Percentiles rank a stretch among this genome's conserved stretches.
phyloP scores from a whole-genome alignment of 169 alveolate species.

The Plasmodium knowlesi region DNA sequence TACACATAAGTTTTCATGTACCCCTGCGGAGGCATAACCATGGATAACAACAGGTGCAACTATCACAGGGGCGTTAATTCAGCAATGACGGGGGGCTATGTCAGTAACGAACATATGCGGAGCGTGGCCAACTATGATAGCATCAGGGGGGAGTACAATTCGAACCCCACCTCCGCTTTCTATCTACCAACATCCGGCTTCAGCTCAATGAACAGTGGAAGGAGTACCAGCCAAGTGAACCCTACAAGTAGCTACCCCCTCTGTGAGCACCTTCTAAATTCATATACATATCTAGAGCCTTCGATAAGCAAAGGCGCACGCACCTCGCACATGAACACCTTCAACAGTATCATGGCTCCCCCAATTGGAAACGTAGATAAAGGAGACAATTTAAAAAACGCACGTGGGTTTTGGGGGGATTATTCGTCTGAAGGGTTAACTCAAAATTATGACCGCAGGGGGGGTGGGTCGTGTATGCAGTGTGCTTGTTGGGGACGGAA shows the following conservation, averaged over 20 bases:
- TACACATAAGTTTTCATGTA: not conserved
- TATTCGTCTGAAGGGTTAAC: conserved; percentile 4
- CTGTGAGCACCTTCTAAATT: not conserved
- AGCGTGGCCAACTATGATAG: conserved; percentile 12
- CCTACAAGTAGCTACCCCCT: not conserved
- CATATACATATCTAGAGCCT: not conserved
- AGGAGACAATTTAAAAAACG: conserved; percentile 14
- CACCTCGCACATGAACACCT: not conserved
- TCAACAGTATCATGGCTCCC: conserved; percentile 2
- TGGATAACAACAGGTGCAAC: conserved; percentile 10
- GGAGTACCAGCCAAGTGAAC: not conserved
- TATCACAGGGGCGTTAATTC: not conserved
- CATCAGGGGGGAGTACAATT: not conserved
- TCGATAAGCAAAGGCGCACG: not conserved
- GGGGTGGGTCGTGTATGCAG: conserved; percentile 8
- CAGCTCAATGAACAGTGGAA: not conserved
- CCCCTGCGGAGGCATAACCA: not conserved
- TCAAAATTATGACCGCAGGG: not conserved
- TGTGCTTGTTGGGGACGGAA: conserved; percentile 15
- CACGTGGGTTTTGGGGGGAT: not conserved
- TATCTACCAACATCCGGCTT: not conserved
- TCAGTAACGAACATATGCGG: conserved; percentile 4
- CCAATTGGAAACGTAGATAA: conserved; percentile 1
- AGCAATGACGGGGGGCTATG: not conserved
- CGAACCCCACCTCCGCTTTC: not conserved